phyloP scores from a whole-genome alignment of 345 rosid genomes.

The Pseudoturritis turrita region DNA sequence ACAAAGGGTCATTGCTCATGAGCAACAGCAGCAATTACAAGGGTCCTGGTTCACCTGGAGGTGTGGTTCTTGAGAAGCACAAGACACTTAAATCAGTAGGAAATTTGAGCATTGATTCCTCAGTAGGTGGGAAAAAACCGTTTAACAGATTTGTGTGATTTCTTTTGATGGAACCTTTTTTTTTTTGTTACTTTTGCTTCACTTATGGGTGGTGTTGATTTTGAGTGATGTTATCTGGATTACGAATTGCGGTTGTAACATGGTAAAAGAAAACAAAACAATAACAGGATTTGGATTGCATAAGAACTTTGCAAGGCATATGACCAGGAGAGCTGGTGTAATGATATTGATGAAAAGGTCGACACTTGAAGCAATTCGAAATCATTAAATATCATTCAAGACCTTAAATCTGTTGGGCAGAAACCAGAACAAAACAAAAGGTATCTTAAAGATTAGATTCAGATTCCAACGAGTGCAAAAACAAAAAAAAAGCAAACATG shows the following conservation, averaged over 20 bases:
- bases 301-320: background rate
- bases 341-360: background rate
- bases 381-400: background rate
- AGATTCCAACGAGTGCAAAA: background rate
- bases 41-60: constrained; percentile 43
- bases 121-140: constrained; percentile 68
- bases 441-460: background rate
- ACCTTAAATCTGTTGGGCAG: background rate
- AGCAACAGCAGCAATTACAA: constrained; percentile 24
- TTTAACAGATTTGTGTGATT: constrained; percentile 98
- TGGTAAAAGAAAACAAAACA: constrained; percentile 20
- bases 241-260: constrained; percentile 39
- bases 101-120: constrained; percentile 73
- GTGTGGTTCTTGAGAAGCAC: constrained; percentile 36
- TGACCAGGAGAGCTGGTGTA: background rate
- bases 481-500: background rate
- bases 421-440: background rate
- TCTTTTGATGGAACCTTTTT: constrained; percentile 14
- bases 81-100: constrained; percentile 59
- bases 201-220: constrained; percentile 40
- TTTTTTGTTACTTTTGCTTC: constrained; percentile 5
- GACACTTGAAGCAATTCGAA: background rate
- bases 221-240: constrained; percentile 36
- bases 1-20: constrained; percentile 36
- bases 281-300: constrained; percentile 9